Evolutionary conservation across 73 alveolate genomes (phyloP), one percentile per base, ranked within the genome.

Genomic region (Paramecium pentaurelia): DNA sequence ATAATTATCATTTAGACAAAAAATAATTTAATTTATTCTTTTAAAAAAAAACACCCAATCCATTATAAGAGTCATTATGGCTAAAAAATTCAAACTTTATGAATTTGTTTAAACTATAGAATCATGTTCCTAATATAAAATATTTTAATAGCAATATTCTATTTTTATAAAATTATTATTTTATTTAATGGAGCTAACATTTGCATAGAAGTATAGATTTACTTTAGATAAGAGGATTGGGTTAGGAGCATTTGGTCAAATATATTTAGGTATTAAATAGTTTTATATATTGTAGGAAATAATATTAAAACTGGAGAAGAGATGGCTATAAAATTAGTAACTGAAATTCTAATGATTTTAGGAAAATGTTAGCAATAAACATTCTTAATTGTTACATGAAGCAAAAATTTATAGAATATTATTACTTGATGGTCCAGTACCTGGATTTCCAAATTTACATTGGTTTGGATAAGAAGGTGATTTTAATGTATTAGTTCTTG

Each of bases 401-500:
- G 94, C 92, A 38, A 95, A 80, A 75, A 92, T 92, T 60, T 96
- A 71, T 86, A 89, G 96, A 88, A 93, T 95, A 12, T 90, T 97
- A 77, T 93, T 64, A 27, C 54, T 64, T 34, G 84, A 64, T 64
- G 84, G 84, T 32, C 84, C 84, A 8, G 84, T 64, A 32, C 84
- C 84, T 71, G 99, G 99, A 38, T 95, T 96, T 51, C 99, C 99
- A 12, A 94, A 95, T 77, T 89, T 98, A 49, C 98, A 92, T 93
- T 98, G 99, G 99, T 97, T 95, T 89, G 99, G 98, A 92, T 60
- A 96, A n/a, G 87, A 97, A 89, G 99, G 99, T 18, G 99, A 98
- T 92, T 97, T 93, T 95, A 98, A 99, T 93, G 96, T 98, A 40
- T 93, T 99, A 96, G 98, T 98, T 37, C 96, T 98, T 94, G 99